These are phyloP conservation scores for Penicillium cosmopolitanum DNA, from an alignment of 495 filamentous ascomycete species.

Conservation along the genomic window DNA sequence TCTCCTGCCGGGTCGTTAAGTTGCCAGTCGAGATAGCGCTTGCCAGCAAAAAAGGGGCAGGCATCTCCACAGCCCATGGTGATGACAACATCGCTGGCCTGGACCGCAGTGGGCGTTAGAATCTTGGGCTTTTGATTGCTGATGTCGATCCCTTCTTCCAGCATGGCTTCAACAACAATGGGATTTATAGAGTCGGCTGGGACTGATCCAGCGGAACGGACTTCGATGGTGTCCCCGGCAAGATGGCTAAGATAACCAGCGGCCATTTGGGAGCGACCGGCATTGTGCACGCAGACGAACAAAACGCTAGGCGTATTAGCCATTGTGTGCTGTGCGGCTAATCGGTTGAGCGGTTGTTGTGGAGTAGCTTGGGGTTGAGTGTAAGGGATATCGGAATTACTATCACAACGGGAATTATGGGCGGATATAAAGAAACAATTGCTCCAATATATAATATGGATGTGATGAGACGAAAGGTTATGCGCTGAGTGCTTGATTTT, in stretches of 20 bases:
- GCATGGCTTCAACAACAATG: slow-evolving; percentile 32
- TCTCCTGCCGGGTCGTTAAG: slow-evolving; percentile 31
- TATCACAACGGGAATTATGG: slow-evolving; percentile 12
- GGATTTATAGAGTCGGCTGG: slow-evolving; percentile 33
- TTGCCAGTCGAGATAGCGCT: slow-evolving; percentile 34
- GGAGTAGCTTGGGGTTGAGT: slow-evolving; percentile 13
- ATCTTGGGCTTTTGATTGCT: slow-evolving; percentile 30
- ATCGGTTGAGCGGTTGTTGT: slow-evolving; percentile 4
- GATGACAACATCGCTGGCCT: slow-evolving; percentile 33
- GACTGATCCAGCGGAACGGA: slow-evolving; percentile 33
- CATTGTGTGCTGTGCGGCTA: slow-evolving; percentile 20
- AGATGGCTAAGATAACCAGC: slow-evolving; percentile 31
- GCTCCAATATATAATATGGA: slow-evolving; percentile 6
- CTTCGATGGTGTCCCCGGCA: slow-evolving; percentile 30
- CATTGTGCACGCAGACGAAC: slow-evolving; percentile 37
- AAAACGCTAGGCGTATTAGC: slow-evolving; percentile 30
- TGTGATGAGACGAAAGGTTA: no score
- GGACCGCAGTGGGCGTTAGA: slow-evolving; percentile 27
- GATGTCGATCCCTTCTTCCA: slow-evolving; percentile 36
- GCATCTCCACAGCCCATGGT: slow-evolving; percentile 37
- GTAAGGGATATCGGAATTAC: neutral
- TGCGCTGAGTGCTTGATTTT: neutral
- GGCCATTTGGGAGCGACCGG: slow-evolving; percentile 38
- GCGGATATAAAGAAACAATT: slow-evolving; percentile 10
- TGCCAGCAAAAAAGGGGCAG: slow-evolving; percentile 33